These are phyloP conservation scores for Primulina tabacum DNA, from an alignment of 257 asterid genomes.

Conservation along the genomic window DNA sequence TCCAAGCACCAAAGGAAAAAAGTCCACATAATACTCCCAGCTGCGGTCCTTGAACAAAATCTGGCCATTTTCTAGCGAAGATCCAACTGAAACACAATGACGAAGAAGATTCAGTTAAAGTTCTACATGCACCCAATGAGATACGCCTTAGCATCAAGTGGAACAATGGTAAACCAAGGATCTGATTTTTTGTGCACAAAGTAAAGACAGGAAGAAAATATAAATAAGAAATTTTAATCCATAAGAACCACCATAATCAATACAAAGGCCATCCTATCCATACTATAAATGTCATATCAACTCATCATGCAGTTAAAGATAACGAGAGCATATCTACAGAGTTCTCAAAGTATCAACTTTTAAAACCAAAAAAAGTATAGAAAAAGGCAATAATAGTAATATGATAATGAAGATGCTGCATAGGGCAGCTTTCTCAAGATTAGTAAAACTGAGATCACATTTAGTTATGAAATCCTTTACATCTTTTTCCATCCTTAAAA, in stretches of 20 bases:
- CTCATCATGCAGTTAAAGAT: slow-evolving; percentile 4
- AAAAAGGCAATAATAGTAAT: background rate
- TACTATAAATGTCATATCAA: background rate
- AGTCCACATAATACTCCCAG: slow-evolving; percentile 77
- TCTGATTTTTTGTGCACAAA: slow-evolving; percentile 33
- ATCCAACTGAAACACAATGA: slow-evolving; percentile 76
- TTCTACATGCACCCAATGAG: slow-evolving; percentile 6
- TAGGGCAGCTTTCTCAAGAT: background rate
- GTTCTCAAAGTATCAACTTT: no score
- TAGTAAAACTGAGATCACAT: background rate
- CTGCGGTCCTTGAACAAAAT: slow-evolving; percentile 78
- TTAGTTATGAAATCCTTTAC: background rate
- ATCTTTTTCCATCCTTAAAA: background rate
- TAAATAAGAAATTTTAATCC: no score
- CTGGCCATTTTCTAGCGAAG: slow-evolving; percentile 97
- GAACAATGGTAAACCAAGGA: background rate
- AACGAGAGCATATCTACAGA: no score
- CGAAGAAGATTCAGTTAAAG: slow-evolving; percentile 28
- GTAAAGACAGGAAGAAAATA: no score
- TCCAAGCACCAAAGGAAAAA: slow-evolving; percentile 78
- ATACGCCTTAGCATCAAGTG: background rate
- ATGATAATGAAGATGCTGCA: background rate
- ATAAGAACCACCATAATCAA: no score
- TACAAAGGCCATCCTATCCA: no score
- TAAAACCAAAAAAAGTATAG: background rate